These are phyloP conservation scores for Pseudocercospora fuligena DNA, from an alignment of 2,329 filamentous ascomycete species.

Conservation along the genomic window DNA sequence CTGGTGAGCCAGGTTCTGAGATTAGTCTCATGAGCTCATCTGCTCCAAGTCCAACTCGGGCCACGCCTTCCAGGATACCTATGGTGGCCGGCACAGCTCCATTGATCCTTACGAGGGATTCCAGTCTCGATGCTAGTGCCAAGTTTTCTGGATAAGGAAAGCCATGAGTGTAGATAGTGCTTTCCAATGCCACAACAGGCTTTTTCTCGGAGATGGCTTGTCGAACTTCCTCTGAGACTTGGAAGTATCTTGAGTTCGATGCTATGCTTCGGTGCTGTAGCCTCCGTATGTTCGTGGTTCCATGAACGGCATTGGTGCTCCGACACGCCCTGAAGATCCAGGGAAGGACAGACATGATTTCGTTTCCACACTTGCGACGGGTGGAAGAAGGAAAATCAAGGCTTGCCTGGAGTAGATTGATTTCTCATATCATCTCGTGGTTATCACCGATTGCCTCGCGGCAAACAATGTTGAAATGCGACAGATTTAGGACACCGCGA, in stretches of 20 bases:
- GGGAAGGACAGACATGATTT: conserved; percentile 12
- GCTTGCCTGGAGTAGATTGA: background rate
- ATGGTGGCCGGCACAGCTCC: conserved; percentile 90
- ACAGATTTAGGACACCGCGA: background rate
- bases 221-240: conserved; percentile 79
- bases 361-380: background rate
- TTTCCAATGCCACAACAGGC: conserved; percentile 91
- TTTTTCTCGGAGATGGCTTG: conserved; percentile 74
- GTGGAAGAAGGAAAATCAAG: background rate
- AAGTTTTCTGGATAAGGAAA: conserved; percentile 74
- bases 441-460: background rate
- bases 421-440: background rate
- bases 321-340: conserved; percentile 30
- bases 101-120: conserved; percentile 77
- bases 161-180: conserved; percentile 94
- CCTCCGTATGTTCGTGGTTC: background rate
- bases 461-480: background rate
- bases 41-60: conserved; percentile 74
- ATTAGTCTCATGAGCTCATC: conserved; percentile 75
- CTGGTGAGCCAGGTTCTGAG: conserved; percentile 54
- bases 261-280: conserved; percentile 8
- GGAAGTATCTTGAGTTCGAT: conserved; percentile 52
- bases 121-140: conserved; percentile 77
- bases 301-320: conserved; percentile 1
- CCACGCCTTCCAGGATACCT: conserved; percentile 81